Conservation (phyloP, 495 filamentous ascomycete species). For the Trichoderma reesei region DNA sequence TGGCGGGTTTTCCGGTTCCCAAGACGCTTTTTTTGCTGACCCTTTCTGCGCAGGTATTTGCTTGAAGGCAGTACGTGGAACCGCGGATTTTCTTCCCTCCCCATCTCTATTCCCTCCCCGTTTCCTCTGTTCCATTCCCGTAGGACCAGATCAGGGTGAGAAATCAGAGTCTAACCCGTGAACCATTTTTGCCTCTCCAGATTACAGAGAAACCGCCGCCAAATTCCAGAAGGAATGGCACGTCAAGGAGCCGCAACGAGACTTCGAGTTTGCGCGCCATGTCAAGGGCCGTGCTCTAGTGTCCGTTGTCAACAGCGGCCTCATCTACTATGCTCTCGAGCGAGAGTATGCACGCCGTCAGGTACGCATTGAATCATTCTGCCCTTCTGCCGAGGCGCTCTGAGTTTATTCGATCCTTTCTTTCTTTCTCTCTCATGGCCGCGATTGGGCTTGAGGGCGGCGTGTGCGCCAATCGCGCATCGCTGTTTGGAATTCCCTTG, state of each 20-base stretch:
- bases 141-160: constrained; percentile 11
- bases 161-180: constrained; percentile 12
- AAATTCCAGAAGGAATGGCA: constrained; percentile 76
- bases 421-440: constrained; percentile 16
- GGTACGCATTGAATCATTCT: constrained; percentile 40
- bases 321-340: constrained; percentile 56
- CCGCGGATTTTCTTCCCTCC: neutral
- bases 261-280: constrained; percentile 64
- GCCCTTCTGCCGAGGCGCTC: neutral
- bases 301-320: constrained; percentile 63
- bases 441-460: neutral
- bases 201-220: constrained; percentile 63
- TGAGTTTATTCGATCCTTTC: neutral
- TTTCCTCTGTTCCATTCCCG: neutral
- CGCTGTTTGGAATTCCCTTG: neutral
- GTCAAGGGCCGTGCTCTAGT: constrained; percentile 69
- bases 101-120: too few species aligned
- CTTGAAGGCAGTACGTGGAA: constrained; percentile 72
- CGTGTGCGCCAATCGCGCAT: neutral
- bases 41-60: constrained; percentile 55
- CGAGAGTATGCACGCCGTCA: constrained; percentile 51
- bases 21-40: constrained; percentile 21
- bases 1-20: constrained; percentile 10
- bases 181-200: constrained; percentile 27
- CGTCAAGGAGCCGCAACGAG: constrained; percentile 56